These are phyloP conservation scores for Suillus clintonianus DNA, from an alignment of 768 basidiomycete species.

Conservation along the genomic window DNA sequence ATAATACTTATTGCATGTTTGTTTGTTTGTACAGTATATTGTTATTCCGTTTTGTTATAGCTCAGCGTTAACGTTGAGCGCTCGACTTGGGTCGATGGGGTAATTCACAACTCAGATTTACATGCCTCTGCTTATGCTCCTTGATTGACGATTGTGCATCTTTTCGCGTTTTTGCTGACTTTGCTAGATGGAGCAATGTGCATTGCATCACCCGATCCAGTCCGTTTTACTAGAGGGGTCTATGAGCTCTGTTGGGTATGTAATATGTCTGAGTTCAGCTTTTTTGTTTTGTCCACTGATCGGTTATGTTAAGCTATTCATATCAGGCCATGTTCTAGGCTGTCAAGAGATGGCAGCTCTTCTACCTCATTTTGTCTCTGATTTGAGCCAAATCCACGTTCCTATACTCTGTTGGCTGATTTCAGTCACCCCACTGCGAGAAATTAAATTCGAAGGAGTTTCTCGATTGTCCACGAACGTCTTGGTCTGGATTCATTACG, in stretches of 20 bases:
- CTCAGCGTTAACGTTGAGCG: too few species aligned
- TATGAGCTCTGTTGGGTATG: background rate
- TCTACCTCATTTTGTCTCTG: too few species aligned
- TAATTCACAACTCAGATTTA: background rate
- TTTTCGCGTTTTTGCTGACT: background rate
- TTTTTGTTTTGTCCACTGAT: background rate
- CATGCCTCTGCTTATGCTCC: background rate
- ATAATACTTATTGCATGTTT: constrained; percentile 6
- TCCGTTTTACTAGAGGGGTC: background rate
- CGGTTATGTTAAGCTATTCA: background rate
- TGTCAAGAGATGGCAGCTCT: background rate
- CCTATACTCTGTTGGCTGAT: background rate
- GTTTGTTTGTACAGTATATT: constrained; percentile 29
- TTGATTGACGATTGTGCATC: background rate
- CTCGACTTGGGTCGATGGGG: background rate
- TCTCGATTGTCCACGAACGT: constrained; percentile 25
- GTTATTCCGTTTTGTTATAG: constrained; percentile 17
- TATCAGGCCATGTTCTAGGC: background rate
- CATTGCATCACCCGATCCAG: background rate
- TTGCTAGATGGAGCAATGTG: background rate
- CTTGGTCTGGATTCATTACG: constrained; percentile 32
- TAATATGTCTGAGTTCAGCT: background rate
- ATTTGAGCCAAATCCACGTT: too few species aligned
- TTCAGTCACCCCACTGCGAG: constrained; percentile 3
- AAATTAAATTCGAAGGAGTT: constrained; percentile 28